A percentile compares a stretch with the other conserved stretches of the same genome.
Conservation (phyloP, 169 alveolate genomes). For the Plasmodium ovale region DNA sequence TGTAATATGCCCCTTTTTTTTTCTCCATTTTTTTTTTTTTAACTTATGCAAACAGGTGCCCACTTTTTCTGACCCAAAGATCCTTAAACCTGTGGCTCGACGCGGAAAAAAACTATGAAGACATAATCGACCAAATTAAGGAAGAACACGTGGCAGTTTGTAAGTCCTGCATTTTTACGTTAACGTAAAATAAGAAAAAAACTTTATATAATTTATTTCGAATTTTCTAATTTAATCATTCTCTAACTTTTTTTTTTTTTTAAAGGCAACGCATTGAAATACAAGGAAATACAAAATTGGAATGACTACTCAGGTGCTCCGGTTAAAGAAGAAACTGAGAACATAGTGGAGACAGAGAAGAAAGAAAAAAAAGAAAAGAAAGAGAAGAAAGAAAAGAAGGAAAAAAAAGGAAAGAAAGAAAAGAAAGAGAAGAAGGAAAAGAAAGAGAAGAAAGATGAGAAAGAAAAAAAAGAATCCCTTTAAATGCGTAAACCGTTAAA, state of each 20-base stretch:
- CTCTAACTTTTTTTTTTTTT: background rate
- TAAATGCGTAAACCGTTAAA: too few relatives aligned
- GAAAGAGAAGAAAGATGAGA: too few relatives aligned
- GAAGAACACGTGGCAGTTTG: slow-evolving; percentile 32
- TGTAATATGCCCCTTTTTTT: background rate
- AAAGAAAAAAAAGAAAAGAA: too few relatives aligned
- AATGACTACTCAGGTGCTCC: slow-evolving; percentile 14
- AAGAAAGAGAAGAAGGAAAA: too few relatives aligned
- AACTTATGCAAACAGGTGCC: slow-evolving; percentile 26
- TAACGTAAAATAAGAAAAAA: too few relatives aligned
- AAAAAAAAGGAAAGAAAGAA: too few relatives aligned
- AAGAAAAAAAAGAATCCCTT: too few relatives aligned
- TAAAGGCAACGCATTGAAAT: slow-evolving; percentile 27
- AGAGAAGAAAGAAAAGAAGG: too few relatives aligned
- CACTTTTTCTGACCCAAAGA: slow-evolving; percentile 34
- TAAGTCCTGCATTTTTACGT: too few relatives aligned
- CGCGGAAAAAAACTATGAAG: slow-evolving; percentile 31
- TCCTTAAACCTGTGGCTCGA: slow-evolving; percentile 30
- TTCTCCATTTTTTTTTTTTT: slow-evolving; percentile 7
- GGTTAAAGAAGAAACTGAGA: background rate
- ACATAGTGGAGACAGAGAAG: background rate
- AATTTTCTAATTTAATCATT: background rate
- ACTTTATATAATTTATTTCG: background rate
- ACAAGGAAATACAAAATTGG: slow-evolving; percentile 50
- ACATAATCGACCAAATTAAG: slow-evolving; percentile 37